Evolutionary conservation across 108 stramenopile species (phyloP), one percentile per base, ranked within the genome.

Genomic region (Skeletonema potamos): DNA sequence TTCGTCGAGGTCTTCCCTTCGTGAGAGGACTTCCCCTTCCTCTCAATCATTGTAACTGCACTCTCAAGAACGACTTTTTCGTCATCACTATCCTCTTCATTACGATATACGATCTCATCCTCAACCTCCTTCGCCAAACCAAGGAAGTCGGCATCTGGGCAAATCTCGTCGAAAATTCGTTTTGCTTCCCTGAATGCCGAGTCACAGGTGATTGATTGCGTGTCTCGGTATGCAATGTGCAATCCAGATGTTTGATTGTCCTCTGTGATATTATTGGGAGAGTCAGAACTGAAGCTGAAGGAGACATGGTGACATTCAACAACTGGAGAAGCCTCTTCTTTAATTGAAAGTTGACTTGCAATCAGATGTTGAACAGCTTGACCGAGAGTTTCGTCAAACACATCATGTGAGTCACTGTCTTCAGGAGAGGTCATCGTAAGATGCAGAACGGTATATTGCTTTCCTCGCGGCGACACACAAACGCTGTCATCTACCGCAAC

Each of bases 121-220:
- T 88, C 83, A 9, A 92, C 81, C 12, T 48, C 74, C 69, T 69
- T 68, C 44, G 48, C 86, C 83, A 59, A 88, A 24, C 10, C 83
- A 58, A 92, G 70, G 70, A 92, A 92, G 22, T 87, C 80, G 18
- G 43, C 44, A 29, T 78, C 82, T n/a, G 87, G 89, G 76, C 92
- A 92, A 68, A 93, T 90, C 12, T 60, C 27, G 6, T 80, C 57
- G 73, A 93, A 93, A 9, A 93, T 83, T 15, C 64, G 63, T 69
- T 79, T 66, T 4, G 92, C 92, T 79, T 89, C 85, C 29, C 82
- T 85, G 76, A 93, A 90, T 36, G 92, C 85, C 43, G 54, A 68
- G 66, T 91, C 92, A 22, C 81, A 82, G 6, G 84, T 84, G 64
- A 91, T 58, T 13, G 67, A 77, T 67, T 85, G 85, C 34, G 41